Evolutionary conservation across 2,329 filamentous ascomycete species (phyloP).

Genomic region (Phoma sp.): DNA sequence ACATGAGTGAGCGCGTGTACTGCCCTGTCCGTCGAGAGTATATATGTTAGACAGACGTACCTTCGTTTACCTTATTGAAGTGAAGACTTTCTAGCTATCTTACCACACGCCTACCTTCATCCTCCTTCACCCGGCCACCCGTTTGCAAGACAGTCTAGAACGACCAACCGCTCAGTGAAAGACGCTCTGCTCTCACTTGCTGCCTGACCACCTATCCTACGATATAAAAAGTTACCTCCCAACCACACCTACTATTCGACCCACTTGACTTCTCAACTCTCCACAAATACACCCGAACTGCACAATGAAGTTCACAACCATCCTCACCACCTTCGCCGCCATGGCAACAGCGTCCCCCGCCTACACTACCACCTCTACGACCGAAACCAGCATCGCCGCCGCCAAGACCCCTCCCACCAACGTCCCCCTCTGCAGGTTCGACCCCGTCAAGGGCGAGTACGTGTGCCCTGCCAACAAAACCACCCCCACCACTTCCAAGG

Average conservation of each 20-base stretch:
- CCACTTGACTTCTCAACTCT: neutral
- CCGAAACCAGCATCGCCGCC: neutral
- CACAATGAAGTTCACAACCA: neutral
- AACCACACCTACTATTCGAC: neutral
- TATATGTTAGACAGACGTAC: no score
- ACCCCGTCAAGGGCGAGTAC: conserved; percentile 1
- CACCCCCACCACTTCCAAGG: neutral
- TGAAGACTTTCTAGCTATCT: no score
- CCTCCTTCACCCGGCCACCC: no score
- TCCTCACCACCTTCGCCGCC: neutral
- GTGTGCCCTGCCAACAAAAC: neutral
- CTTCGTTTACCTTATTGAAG: no score
- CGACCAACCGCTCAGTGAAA: no score
- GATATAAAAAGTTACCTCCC: no score
- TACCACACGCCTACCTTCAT: no score
- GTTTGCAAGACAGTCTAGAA: no score
- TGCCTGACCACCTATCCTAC: no score
- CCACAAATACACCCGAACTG: neutral
- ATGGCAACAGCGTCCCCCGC: neutral
- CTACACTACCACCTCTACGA: neutral
- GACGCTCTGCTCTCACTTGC: no score
- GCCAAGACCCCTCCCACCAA: neutral
- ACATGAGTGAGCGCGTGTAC: no score
- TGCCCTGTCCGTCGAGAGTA: no score
- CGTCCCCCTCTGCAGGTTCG: conserved; percentile 2